Base-by-base conservation (phyloP, 2,329 filamentous ascomycete species). In the Sporothrix schenckii region DNA sequence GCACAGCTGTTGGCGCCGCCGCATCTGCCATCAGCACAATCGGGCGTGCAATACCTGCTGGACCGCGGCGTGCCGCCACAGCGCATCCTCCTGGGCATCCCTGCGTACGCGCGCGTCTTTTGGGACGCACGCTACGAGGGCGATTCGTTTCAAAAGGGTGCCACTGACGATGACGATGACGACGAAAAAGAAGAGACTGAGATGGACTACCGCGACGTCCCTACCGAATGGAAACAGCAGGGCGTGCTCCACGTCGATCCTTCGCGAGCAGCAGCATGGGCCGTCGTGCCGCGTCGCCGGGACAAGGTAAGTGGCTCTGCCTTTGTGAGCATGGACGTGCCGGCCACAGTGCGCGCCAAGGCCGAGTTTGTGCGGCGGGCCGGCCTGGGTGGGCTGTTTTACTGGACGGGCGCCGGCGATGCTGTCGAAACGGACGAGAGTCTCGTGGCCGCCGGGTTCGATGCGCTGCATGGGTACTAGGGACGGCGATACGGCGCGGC, bases 391-490 rank as follows among this genome's bases (percentile, higher is more conserved):
- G 89, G 89, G 0, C 74, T 91, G 41, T 91, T 91, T 77, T 91
- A 90, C 79, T 91, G 89, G 89, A 89, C 88, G 52, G 88, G 88
- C 1, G 85, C 85, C 2, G 87, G 85, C 0, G 89, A 91, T 79
- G 81, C 83, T 9, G 78, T 80, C 53, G 86, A 83, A 2, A 74
- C 78, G 10, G 80, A 85, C 74, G 47, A 66, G 19, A 91, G 88
- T 76, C 76, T 91, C 72, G 85, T 91, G 30, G 83, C 83, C 68
- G 86, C 87, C 44, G 88, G 88, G 4, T 88, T 85, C 75, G 80
- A 85, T 70, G 85, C 83, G 2, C 77, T 90, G 7, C 53, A 68
- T 9, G 39, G 39, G 41, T 14, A 50, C 19, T 60, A 56, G n/a
- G 3, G 41, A 44, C 0, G 77, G 2, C 34, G 34, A 9, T 6